Base-by-base conservation (phyloP, 2,329 filamentous ascomycete genomes). In the Ceratocystis harringtonii region DNA sequence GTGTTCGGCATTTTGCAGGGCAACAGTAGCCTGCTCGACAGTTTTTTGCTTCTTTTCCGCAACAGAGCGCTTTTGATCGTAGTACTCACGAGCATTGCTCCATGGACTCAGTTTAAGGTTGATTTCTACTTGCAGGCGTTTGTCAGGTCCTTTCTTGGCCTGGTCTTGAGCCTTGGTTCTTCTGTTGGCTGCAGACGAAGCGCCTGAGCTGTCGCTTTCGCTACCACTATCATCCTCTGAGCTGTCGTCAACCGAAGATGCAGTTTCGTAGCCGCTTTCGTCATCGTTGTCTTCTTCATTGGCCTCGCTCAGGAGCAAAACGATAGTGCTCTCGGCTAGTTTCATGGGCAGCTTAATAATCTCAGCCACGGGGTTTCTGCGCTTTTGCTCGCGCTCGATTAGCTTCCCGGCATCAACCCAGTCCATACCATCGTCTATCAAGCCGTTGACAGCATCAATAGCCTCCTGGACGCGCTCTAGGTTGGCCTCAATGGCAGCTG, bases 381-480 rank as follows among this genome's bases (percentile, higher is more conserved):
- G 81, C 68, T 80, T 84, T 73, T 95, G 89, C 73, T 97, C 92
- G 69, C 90, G 83, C 73, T 96, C 90, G 63, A 99, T 89, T 68
- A 99, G 77, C 67, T 87, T 88, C 8, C 84, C 90, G 71, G 97
- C 92, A 69, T 96, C 89, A 10, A 90, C 85, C 94, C 94, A 99
- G 71, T 99, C 94, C 91, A 97, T 97, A 10, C 92, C 92, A 72
- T 96, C 90, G 4, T 84, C 84, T 67, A 99, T 84, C n/a, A 97
- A 78, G 0, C 90, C 89, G 73, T 95, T 97, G 64, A 99, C 87
- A 2, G 94, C 91, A 73, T 91, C 89, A 73, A 91, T 91, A 3
- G 90, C 91, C 76, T 97, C 94, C 73, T 96, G 89, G 0, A 97
- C 92, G 62, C 91, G 84, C 72, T 95, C 90, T 1, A 90, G 80